Conservation (phyloP, 176 grass and related monocot species). For the Triticum timopheevii region DNA sequence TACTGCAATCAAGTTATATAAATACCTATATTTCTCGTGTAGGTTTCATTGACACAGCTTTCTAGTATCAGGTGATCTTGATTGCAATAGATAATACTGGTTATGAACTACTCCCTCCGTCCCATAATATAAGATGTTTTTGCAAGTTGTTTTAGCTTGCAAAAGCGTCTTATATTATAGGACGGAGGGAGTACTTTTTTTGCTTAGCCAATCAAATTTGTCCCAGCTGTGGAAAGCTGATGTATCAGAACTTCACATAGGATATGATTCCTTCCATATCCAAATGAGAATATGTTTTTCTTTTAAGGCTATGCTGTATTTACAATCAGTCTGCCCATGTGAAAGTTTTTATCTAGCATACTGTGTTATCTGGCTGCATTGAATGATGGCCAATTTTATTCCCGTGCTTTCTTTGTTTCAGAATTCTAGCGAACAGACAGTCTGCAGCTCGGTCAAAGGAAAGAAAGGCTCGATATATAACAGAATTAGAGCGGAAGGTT, state of each 20-base stretch:
- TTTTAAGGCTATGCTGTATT: slow-evolving; percentile 4
- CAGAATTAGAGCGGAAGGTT: slow-evolving; percentile 84
- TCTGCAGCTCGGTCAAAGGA: slow-evolving; percentile 95
- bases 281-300: background rate
- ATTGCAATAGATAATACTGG: background rate
- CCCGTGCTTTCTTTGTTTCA: slow-evolving; percentile 33
- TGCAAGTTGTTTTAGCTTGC: too few species aligned
- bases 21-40: slow-evolving; percentile 2
- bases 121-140: too few species aligned
- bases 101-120: background rate
- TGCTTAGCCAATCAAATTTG: background rate
- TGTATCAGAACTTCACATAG: background rate
- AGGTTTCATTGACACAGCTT: background rate
- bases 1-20: slow-evolving; percentile 8
- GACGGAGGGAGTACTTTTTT: background rate
- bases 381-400: slow-evolving; percentile 17
- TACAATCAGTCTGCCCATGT: background rate
- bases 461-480: slow-evolving; percentile 88
- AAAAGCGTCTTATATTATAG: too few species aligned
- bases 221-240: background rate
- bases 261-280: background rate
- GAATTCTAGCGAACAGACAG: slow-evolving; percentile 92
- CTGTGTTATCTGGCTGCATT: background rate
- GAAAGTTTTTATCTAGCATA: background rate
- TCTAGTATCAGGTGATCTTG: background rate